Evolutionary conservation across 495 filamentous ascomycete genomes (phyloP), one percentile per base, ranked within the genome.

Genomic region (Penicillium daleae): DNA sequence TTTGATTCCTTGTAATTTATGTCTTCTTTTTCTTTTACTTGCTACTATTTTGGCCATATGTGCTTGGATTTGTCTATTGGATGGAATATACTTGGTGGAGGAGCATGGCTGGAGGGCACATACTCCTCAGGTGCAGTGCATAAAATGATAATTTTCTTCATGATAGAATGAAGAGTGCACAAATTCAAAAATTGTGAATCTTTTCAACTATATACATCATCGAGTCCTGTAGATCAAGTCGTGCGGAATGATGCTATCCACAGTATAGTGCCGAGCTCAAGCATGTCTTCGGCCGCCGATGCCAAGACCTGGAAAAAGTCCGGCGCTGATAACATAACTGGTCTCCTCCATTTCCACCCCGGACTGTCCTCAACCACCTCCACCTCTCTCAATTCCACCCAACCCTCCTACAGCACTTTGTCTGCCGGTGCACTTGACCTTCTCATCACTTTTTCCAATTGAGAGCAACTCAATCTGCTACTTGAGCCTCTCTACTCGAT

Each of bases 271-370:
- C 17, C 44, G 10, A 15, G 13, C 44, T 22, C 21, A 27, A 35
- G 33, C 33, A 35, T 35, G 8, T 13, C 6, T 24, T 54, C 29
- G 29, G 46, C 32, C 40, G 35, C 44, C 32, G 56, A 62, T 66
- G 70, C 70, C 70, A 72, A 72, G 70, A 70, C 70, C 57, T 70
- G 42, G 67, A 68, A 72, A 71, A 70, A 70, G 67, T 67, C 64
- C 70, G 62, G 62, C 62, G 51, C 55, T 58, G 65, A 70, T 66
- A 70, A 66, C 64, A 61, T 17, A 59, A 37, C 46, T 4, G 31
- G 32, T 29, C 56, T 17, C n/a, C 48, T 15, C 57, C 29, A 59
- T 13, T 46, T 48, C 33, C 58, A 31, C 37, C 15, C 24, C 58
- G n/a, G 49, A 53, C 58, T 42, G 7, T 22, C 49, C 54, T 29